Conservation (phyloP, 2,329 filamentous ascomycete genomes). For the Penicillium crustosum region DNA sequence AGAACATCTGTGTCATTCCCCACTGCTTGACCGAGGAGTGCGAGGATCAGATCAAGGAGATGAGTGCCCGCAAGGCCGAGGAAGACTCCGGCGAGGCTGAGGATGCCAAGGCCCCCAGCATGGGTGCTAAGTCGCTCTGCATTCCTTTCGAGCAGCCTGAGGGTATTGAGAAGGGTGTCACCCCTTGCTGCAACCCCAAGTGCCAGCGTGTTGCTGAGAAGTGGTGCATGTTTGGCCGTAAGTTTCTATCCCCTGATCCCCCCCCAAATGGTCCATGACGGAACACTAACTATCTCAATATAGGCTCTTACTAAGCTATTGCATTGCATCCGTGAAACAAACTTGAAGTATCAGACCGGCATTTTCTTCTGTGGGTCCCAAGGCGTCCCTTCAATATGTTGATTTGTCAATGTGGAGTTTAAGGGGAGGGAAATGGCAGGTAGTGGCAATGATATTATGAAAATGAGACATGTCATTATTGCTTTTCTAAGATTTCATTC, state of each 20-base stretch:
- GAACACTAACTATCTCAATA: background rate
- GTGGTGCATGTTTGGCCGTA: constrained; percentile 91
- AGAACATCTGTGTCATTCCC: constrained; percentile 90
- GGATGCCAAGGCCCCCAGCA: constrained; percentile 71
- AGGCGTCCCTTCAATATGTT: constrained; percentile 3
- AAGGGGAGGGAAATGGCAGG: constrained; percentile 4
- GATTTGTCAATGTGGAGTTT: constrained; percentile 8
- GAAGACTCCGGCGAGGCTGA: constrained; percentile 64
- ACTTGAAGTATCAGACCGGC: background rate
- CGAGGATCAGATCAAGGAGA: constrained; percentile 92
- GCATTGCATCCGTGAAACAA: background rate
- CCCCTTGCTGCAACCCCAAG: constrained; percentile 88
- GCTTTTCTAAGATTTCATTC: background rate
- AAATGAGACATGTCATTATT: constrained; percentile 14
- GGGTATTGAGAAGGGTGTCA: constrained; percentile 74
- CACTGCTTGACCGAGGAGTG: constrained; percentile 82
- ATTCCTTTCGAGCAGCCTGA: constrained; percentile 85
- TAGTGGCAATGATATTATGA: constrained; percentile 13
- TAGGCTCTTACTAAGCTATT: constrained; percentile 8
- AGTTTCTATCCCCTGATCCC: constrained; percentile 37
- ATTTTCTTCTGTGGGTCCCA: constrained; percentile 4
- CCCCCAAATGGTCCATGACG: background rate
- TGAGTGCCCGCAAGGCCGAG: constrained; percentile 71
- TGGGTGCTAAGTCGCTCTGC: constrained; percentile 75
- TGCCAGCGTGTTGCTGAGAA: constrained; percentile 74